Base-by-base conservation (phyloP, 768 basidiomycete species). In the Trametopsis cervina region DNA sequence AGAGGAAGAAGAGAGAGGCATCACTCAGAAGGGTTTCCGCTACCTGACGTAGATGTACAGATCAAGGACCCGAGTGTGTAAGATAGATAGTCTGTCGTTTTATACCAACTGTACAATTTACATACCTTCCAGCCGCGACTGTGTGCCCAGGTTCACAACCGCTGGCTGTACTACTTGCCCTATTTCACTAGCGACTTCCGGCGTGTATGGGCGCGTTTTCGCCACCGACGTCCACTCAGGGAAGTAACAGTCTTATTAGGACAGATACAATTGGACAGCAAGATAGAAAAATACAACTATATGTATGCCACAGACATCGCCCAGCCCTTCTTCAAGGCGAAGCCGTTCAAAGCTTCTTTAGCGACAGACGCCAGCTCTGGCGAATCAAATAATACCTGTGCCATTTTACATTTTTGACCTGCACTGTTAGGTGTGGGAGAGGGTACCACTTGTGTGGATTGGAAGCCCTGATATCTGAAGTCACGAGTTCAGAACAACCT, bases 311-410 rank as follows among this genome's bases (percentile, higher is more conserved):
- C 89, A 43, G 74, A 73, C 86, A 93, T 90, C 55, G 77, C 68
- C 85, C 86, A 89, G 36, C 80, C 88, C 58, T 85, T 85, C 69
- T 93, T 92, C 57, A 96, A 71, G 35, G 83, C 75, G 65, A 91
- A 96, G 43, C 87, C 85, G 64, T 95, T 81, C 53, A 93, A 66
- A 12, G 85, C 89, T 44, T 85, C 81, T 69, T 84, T 87, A 33
- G 93, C 93, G 4, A 76, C 77, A 13, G 78, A 68, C 15, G 90
- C 89, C 21, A 88, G 74, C 47, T 84, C 83, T 9, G 81, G 67
- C 2, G 78, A 77, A 57, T 90, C 89, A 66, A 87, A 97, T 21
- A 77, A 62, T 18, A 87, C 83, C 57, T 89, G 80, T 9, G 88
- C 89, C 68, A 89, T 78, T 67, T 92, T 94, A 38, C 83, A 77